phyloP scores from a whole-genome alignment of 768 basidiomycete genomes.

The Termitomyces sp. region DNA sequence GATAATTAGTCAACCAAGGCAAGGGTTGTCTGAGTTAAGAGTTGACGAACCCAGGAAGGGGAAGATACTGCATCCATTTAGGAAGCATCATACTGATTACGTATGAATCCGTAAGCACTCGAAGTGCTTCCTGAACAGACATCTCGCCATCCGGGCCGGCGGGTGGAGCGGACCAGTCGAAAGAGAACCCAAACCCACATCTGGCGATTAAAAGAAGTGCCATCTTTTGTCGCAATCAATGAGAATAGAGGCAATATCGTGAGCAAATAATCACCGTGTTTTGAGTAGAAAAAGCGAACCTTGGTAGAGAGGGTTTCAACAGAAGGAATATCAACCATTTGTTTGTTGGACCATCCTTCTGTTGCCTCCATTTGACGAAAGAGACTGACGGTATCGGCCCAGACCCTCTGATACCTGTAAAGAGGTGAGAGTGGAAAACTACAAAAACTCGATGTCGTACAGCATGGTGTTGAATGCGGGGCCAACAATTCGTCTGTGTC shows the following conservation, averaged over 20 bases:
- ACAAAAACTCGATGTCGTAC: conserved; percentile 15
- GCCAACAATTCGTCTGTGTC: conserved; percentile 36
- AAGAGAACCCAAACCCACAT: conserved; percentile 40
- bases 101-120: conserved; percentile 24
- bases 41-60: conserved; percentile 6
- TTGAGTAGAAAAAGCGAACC: not conserved
- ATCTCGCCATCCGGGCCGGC: conserved; percentile 27
- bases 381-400: conserved; percentile 22
- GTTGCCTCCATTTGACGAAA: conserved; percentile 24
- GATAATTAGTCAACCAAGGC: not conserved
- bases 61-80: conserved; percentile 9
- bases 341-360: conserved; percentile 20
- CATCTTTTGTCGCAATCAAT: conserved; percentile 27
- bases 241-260: not conserved
- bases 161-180: conserved; percentile 33
- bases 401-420: conserved; percentile 26
- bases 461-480: conserved; percentile 37
- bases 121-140: conserved; percentile 30
- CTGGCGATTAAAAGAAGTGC: conserved; percentile 36
- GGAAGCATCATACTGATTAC: not conserved
- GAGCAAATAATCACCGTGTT: not conserved
- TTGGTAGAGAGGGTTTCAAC: conserved; percentile 2
- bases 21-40: not conserved
- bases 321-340: conserved; percentile 13
- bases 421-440: not conserved